Base-by-base conservation (phyloP, 2,329 filamentous ascomycete species). In the Neoarthrinium moseri region DNA sequence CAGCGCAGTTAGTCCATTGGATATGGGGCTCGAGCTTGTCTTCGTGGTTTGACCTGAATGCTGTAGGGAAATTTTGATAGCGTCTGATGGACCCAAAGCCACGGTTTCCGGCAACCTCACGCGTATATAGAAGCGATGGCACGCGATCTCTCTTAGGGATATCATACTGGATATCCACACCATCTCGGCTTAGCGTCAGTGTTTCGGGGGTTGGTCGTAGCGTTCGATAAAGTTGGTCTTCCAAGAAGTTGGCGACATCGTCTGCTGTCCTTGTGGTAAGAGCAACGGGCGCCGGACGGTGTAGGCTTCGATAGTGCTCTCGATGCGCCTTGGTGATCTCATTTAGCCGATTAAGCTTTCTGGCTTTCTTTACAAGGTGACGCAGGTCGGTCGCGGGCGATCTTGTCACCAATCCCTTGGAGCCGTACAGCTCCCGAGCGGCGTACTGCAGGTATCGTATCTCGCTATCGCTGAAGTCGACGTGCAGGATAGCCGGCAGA, bases 1-100 rank as follows among this genome's bases (percentile, higher is more conserved):
- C 81, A 23, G 81, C 80, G 43, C 80, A 83, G 52, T 79, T 76
- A 2, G 74, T 80, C 69, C 80, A 85, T 54, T 83, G 75, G 3
- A 73, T 67, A 22, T 73, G 67, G 7, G 74, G 63, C 37, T 71
- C 66, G 4, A 85, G 52, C 2, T 63, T 65, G 46, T 85, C 81
- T 52, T 84, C 81, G 5, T 65, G 62, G 20, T 65, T 60, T 29
- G 65, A 71, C 18, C 58, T 66, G 32, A 78, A 69, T 29, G 72
- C 68, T 27, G 70, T 71, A 17, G 64, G 64, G 27, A 78, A 73
- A 50, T 78, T 73, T 15, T 67, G 51, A 4, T 70, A 71, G 12
- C 59, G 57, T 4, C 72, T 64, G 48, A 64, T 70, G 3, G 64
- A 62, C 1, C 71, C 70, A 27, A 74, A 68, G 1, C 67, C 65